A percentile compares a stretch with the other conserved stretches of the same genome.
Conservation (phyloP, 106 monocot genomes). For the Acanthochlamys bracteata region DNA sequence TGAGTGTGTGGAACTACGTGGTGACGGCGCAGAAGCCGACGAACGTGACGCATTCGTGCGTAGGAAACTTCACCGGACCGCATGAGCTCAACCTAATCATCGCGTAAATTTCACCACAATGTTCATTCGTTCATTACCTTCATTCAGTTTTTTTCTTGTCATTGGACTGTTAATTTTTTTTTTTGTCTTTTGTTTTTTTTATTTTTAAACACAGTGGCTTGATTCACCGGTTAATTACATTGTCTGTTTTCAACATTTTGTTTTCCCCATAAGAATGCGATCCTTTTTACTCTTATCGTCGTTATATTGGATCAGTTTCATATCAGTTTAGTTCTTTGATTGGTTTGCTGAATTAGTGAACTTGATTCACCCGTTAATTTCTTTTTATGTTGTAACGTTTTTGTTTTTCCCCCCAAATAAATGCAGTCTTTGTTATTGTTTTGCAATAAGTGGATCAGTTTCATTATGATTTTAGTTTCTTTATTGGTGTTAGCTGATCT, state of each 20-base stretch:
- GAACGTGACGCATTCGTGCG: slow-evolving; percentile 92
- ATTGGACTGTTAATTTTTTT: not conserved
- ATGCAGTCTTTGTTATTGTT: no score
- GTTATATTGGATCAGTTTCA: no score
- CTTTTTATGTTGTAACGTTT: no score
- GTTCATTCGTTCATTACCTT: not conserved
- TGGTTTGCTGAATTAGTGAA: no score
- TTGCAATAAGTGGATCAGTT: no score
- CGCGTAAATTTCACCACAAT: slow-evolving; percentile 24
- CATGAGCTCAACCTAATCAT: slow-evolving; percentile 98
- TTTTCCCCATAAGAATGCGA: no score
- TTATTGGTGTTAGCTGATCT: no score
- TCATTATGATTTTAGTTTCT: no score
- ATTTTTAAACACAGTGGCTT: not conserved
- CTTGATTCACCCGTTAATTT: no score
- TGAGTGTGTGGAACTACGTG: slow-evolving; percentile 99
- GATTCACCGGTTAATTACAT: not conserved
- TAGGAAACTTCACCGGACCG: slow-evolving; percentile 95
- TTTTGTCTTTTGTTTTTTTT: not conserved
- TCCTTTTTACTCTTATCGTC: no score
- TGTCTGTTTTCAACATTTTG: not conserved
- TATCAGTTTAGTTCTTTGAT: no score
- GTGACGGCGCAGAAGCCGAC: slow-evolving; percentile 99
- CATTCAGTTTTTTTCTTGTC: not conserved
- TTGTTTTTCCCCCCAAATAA: no score